Conservation (phyloP, 805 yeast species). For the Yamadazyma paraphyllophila region DNA sequence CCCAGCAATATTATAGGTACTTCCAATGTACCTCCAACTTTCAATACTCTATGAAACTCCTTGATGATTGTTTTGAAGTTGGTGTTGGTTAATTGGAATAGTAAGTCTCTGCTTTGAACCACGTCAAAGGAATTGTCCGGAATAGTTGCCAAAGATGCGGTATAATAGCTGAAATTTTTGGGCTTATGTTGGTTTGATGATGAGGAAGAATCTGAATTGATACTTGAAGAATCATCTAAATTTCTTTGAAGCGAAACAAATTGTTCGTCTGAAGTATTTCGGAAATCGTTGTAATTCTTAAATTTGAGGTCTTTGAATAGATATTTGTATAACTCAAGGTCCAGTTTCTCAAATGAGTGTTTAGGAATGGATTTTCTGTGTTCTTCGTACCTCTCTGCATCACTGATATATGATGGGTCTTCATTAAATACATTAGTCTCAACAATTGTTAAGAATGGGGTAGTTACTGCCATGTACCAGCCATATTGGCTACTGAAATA, state of each 20-base stretch:
- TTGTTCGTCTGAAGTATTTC: conserved; percentile 10
- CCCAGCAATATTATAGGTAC: conserved; percentile 25
- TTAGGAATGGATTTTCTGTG: conserved; percentile 14
- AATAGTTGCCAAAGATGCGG: conserved; percentile 23
- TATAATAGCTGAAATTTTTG: conserved; percentile 29
- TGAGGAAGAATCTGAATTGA: conserved; percentile 4
- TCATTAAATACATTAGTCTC: conserved; percentile 34
- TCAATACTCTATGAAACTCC: conserved; percentile 37
- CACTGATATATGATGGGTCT: conserved; percentile 16
- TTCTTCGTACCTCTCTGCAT: conserved; percentile 16
- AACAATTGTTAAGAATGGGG: conserved; percentile 36
- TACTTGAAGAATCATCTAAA: conserved; percentile 2
- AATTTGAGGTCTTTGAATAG: conserved; percentile 22
- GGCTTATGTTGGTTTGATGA: conserved; percentile 24
- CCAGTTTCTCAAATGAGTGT: conserved; percentile 21
- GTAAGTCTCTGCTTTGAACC: conserved; percentile 36
- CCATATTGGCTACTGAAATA: conserved; percentile 33
- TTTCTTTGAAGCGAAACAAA: conserved; percentile 12
- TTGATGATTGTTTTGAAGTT: conserved; percentile 25
- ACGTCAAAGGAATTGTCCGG: conserved; percentile 31
- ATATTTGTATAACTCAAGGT: conserved; percentile 19
- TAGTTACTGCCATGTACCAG: conserved; percentile 36
- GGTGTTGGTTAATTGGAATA: conserved; percentile 27
- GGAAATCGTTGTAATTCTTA: conserved; percentile 18
- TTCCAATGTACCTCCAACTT: conserved; percentile 35